Evolutionary conservation across 352 stramenopile genomes (phyloP), one percentile per base, ranked within the genome.

Genomic region (Globisporangium okanoganense): DNA sequence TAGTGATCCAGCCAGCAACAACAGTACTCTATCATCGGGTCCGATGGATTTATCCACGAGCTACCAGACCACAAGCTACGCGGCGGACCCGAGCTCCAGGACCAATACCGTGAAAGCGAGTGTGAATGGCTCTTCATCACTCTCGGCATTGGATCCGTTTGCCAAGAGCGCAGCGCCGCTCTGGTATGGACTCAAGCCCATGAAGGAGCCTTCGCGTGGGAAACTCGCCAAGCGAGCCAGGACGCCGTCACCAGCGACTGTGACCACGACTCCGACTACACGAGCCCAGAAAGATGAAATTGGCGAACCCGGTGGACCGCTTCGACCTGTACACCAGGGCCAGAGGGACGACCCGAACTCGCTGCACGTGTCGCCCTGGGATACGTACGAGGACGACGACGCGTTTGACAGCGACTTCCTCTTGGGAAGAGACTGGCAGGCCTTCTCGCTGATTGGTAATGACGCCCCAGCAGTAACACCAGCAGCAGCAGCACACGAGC

Each of bases 51-150:
- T 65, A 22, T 35, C 59, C 1, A 54, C 20, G 14, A 65, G 51
- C 59, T 65, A 61, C 59, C 54, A 36, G 9, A 56, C 25, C n/a
- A 43, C 31, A 3, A 60, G 51, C 41, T 65, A 51, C 24, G 43
- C 44, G 38, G 49, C 33, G 1, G 31, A 60, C 8, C 7, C 47
- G 2, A 36, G 2, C 22, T 25, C 10, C 29, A 35, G 13, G 2
- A 13, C 20, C 16, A n/a, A 25, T 4, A 47, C 31, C 16, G n/a
- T 48, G 25, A 29, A n/a, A 16, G 16, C 8, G 9, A 38, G 41
- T 29, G 43, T 13, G 7, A 54, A 44, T 16, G 20, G 13, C 14
- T 38, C 48, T 4, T 18, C 22, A 13, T 36, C 47, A 9, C 4
- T 33, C 1, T 29, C 47, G 0, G 10, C 35, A 3, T 20, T 57